phyloP scores from a whole-genome alignment of 2,329 filamentous ascomycete genomes.

The Acephala macrosclerotiorum region DNA sequence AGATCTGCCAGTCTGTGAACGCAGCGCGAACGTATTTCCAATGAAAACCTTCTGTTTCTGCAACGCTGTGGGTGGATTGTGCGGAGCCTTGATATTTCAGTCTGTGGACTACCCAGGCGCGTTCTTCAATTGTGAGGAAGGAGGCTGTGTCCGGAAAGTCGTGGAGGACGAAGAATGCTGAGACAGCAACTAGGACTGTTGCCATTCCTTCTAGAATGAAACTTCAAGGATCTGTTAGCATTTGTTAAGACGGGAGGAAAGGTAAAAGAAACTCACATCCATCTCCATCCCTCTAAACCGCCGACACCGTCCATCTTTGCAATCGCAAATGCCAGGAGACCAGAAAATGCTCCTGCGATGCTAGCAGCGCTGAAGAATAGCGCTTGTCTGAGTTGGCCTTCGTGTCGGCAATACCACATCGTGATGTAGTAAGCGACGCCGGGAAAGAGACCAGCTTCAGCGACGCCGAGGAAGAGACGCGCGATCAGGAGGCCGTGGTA shows the following conservation, averaged over 20 bases:
- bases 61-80: constrained; percentile 35
- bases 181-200: constrained; percentile 48
- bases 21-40: constrained; percentile 47
- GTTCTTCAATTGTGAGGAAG: constrained; percentile 52
- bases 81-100: constrained; percentile 36
- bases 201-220: constrained; percentile 15
- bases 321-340: constrained; percentile 53
- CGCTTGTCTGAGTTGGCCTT: constrained; percentile 12
- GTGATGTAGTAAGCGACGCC: constrained; percentile 25
- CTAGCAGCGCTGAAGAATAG: constrained; percentile 48
- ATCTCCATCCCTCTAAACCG: constrained; percentile 54
- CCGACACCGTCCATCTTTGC: constrained; percentile 54
- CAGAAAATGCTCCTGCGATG: constrained; percentile 53
- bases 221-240: neutral
- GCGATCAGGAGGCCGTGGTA: constrained; percentile 67
- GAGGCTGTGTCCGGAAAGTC: constrained; percentile 52
- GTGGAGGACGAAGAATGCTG: constrained; percentile 54
- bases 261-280: constrained; percentile 33
- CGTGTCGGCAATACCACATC: constrained; percentile 25
- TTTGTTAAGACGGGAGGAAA: too few relatives aligned
- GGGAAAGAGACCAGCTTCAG: constrained; percentile 43
- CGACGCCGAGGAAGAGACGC: constrained; percentile 68
- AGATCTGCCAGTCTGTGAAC: constrained; percentile 56
- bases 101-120: constrained; percentile 37
- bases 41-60: constrained; percentile 41